These are phyloP conservation scores for Cornus controversa DNA, from an alignment of 148 eudicot species.

Conservation along the genomic window DNA sequence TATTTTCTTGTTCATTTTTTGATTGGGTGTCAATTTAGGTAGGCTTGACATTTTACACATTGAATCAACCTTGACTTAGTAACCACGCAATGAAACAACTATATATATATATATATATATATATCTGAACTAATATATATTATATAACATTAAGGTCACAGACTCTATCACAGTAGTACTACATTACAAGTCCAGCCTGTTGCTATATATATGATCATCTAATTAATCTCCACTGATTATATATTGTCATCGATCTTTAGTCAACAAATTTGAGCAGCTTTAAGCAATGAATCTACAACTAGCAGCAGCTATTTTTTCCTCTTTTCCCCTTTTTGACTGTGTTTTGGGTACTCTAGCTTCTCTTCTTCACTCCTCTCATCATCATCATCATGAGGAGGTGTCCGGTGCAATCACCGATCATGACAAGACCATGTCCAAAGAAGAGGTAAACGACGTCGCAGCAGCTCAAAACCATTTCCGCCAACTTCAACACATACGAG, in stretches of 20 bases:
- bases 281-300: constrained; percentile 7
- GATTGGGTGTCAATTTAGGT: neutral
- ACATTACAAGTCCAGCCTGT: neutral
- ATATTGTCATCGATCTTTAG: no score
- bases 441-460: neutral
- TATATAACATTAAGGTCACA: no score
- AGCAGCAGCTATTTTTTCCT: neutral
- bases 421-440: neutral
- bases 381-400: no score
- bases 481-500: constrained; percentile 11
- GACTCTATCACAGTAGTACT: neutral
- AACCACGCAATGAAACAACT: neutral
- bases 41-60: neutral
- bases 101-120: no score
- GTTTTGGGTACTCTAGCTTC: neutral
- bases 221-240: no score
- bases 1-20: neutral
- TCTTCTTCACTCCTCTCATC: neutral
- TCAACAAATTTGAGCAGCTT: no score
- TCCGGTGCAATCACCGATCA: neutral
- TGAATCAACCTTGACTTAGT: neutral
- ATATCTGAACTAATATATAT: no score
- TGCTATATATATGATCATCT: neutral
- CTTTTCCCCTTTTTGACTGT: neutral
- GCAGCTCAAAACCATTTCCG: constrained; percentile 14